Evolutionary conservation across 2,329 filamentous ascomycete genomes (phyloP).

Genomic region (Cadophora sp.): DNA sequence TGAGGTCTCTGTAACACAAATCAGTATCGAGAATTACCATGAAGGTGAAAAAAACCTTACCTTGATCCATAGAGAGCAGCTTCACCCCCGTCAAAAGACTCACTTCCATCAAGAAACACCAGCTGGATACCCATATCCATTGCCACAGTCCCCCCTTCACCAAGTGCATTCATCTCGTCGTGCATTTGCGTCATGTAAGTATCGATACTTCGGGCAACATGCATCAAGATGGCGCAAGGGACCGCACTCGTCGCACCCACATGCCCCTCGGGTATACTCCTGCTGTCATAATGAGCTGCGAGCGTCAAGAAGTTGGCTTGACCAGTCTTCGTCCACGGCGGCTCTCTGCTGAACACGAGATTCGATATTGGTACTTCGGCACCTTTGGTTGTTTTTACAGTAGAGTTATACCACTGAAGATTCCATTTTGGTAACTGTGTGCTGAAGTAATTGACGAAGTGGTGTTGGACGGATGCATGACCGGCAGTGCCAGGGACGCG

Average conservation of each 20-base stretch:
- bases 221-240: conserved; percentile 89
- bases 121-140: conserved; percentile 83
- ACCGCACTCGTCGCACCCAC: conserved; percentile 89
- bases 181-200: conserved; percentile 73
- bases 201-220: conserved; percentile 80
- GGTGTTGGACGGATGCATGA: conserved; percentile 72
- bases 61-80: conserved; percentile 80
- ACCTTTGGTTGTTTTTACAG: conserved; percentile 75
- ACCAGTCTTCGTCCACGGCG: conserved; percentile 75
- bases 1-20: conserved; percentile 64
- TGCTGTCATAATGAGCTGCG: conserved; percentile 74
- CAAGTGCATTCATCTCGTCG: conserved; percentile 70
- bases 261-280: conserved; percentile 78
- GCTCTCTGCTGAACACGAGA: conserved; percentile 82
- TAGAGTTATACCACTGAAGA: conserved; percentile 83
- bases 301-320: conserved; percentile 83
- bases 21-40: conserved; percentile 14
- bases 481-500: conserved; percentile 85
- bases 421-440: conserved; percentile 76
- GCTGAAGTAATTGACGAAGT: conserved; percentile 83
- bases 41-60: conserved; percentile 49
- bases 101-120: conserved; percentile 86
- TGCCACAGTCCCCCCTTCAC: conserved; percentile 61
- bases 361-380: conserved; percentile 81
- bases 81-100: conserved; percentile 82